Percentiles rank a stretch among this genome's conserved stretches.
Evolutionary conservation across 495 filamentous ascomycete species (phyloP).

Genomic region (Trichoderma asperelloides): DNA sequence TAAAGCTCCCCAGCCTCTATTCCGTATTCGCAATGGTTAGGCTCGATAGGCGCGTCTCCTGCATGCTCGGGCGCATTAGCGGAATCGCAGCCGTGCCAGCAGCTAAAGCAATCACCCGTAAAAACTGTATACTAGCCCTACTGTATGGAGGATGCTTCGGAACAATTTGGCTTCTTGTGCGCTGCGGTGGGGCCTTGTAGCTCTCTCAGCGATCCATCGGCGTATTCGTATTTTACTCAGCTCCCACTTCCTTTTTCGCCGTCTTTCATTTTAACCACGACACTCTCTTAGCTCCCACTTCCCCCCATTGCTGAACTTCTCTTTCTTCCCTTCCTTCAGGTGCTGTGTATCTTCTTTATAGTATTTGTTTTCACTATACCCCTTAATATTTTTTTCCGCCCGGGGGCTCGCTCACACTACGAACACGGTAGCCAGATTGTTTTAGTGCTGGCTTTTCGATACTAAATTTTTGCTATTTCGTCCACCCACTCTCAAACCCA

Average conservation of each 20-base stretch:
- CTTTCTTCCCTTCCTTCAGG: neutral
- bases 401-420: neutral
- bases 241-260: conserved; percentile 1
- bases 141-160: neutral
- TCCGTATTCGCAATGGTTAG: conserved; percentile 2
- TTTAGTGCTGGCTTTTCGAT: neutral
- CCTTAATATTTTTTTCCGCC: neutral
- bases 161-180: neutral
- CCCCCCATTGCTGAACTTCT: neutral
- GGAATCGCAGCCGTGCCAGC: neutral
- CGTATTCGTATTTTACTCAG: conserved; percentile 4
- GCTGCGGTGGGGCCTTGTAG: neutral
- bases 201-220: neutral
- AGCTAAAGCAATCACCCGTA: neutral
- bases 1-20: neutral
- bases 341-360: neutral
- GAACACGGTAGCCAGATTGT: neutral
- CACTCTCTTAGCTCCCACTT: neutral
- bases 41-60: neutral
- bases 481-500: neutral
- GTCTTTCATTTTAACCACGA: neutral
- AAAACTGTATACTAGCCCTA: neutral
- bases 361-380: neutral
- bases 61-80: neutral
- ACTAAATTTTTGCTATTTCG: neutral